Evolutionary conservation across 2,329 filamentous ascomycete genomes (phyloP), one percentile per base, ranked within the genome.

Genomic region (Phymatotrichopsis omnivora): DNA sequence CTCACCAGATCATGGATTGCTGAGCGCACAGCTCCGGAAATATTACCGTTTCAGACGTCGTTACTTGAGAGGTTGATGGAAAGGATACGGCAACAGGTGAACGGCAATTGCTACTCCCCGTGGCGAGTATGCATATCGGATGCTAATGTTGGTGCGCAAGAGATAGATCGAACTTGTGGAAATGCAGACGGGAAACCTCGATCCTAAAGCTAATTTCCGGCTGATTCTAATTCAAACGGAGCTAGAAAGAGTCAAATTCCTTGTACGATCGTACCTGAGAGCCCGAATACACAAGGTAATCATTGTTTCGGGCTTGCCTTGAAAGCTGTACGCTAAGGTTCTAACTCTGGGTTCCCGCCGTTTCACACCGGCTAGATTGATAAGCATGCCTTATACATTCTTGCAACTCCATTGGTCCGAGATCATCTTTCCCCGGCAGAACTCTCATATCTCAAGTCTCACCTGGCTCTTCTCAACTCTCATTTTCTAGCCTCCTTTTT

Each of bases 141-240:
- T 37, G 23, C 28, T 41, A 36, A 51, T 22, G 28, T 47, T 7
- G 31, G n/a, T 31, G 37, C 10, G 35, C 24, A 23, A 27, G 33
- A 27, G 28, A 49, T 49, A 70, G 64, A 82, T 83, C 59, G 74
- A 79, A 63, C 73, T 71, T 56, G 76, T 85, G 53, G 80, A 84
- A 66, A 75, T 80, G 48, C 75, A 87, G 72, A 89, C 82, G 10
- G 82, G 82, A 52, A 79, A 83, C 60, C 82, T 87, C 76, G 86
- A 93, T 60, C 82, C 87, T 35, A 86, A 83, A 64, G 80, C 84
- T 54, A 96, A 94, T 63, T 94, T 98, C 63, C 78, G 78, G 51
- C 78, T 96, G 60, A 94, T 95, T 37, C 82, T 98, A 52, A 79
- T 95, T 43, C 91, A 98, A 68, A 96, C 93, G 5, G 91, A 98